phyloP scores from a whole-genome alignment of 306 rosid species.

The Lathyrus aphaca region DNA sequence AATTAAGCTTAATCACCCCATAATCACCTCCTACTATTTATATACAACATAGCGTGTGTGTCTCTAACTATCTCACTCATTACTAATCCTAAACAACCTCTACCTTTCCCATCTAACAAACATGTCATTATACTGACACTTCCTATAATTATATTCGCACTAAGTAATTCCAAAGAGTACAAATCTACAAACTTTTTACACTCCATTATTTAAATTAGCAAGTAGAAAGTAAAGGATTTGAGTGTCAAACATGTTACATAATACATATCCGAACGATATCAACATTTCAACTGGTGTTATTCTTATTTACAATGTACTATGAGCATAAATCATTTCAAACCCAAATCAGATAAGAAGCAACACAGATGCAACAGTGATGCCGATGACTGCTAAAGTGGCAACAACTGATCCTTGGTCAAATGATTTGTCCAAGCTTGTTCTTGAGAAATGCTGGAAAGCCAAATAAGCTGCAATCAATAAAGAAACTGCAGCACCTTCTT shows the following conservation, averaged over 20 bases:
- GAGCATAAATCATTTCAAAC: slow-evolving; percentile 35
- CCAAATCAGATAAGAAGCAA: slow-evolving; percentile 64
- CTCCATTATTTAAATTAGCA: slow-evolving; percentile 16
- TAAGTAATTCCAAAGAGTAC: too few relatives aligned
- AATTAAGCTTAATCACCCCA: too few relatives aligned
- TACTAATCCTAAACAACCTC: too few relatives aligned
- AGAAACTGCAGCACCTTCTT: slow-evolving; percentile 73
- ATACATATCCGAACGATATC: not conserved
- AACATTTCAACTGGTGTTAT: slow-evolving; percentile 27
- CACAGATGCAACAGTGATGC: slow-evolving; percentile 53
- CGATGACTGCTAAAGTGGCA: slow-evolving; percentile 69
- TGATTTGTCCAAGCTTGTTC: slow-evolving; percentile 64
- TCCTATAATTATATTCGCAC: too few relatives aligned
- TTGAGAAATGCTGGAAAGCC: slow-evolving; percentile 95
- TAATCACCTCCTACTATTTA: too few relatives aligned
- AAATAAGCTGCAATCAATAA: slow-evolving; percentile 70
- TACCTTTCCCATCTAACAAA: too few relatives aligned
- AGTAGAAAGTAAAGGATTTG: slow-evolving; percentile 21
- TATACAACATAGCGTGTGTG: too few relatives aligned
- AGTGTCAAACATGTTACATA: slow-evolving; percentile 12
- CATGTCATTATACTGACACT: too few relatives aligned
- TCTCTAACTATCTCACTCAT: too few relatives aligned
- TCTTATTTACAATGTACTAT: slow-evolving; percentile 43
- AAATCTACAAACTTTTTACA: too few relatives aligned
- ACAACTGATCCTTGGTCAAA: slow-evolving; percentile 88